Conservation (phyloP, 2,329 filamentous ascomycete species). For the Curvularia lunata region DNA sequence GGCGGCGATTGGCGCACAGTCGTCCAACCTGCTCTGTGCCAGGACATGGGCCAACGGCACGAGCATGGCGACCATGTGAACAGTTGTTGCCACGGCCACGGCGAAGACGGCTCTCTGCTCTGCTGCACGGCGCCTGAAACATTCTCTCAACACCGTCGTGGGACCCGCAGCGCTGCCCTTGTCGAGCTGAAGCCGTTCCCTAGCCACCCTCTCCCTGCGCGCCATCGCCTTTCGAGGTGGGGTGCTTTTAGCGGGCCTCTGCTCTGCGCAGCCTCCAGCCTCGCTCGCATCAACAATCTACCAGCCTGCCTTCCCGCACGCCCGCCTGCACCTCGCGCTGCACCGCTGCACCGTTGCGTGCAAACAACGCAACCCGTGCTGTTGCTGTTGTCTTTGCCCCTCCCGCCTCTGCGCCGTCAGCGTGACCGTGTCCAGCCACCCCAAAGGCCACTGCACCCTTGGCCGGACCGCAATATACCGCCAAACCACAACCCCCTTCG, state of each 20-base stretch:
- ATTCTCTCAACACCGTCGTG: conserved; percentile 17
- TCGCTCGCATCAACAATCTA: conserved; percentile 20
- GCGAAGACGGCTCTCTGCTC: conserved; percentile 27
- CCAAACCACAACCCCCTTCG: conserved; percentile 7
- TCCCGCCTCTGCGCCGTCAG: conserved; percentile 23
- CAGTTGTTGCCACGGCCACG: conserved; percentile 35
- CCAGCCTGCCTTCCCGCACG: conserved; percentile 1
- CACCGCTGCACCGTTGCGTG: conserved; percentile 30
- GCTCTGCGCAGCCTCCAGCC: conserved; percentile 18
- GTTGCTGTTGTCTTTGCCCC: conserved; percentile 32
- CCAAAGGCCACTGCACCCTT: conserved; percentile 9
- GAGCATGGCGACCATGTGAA: conserved; percentile 31
- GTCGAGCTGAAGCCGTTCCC: conserved; percentile 21
- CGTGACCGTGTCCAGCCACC: conserved; percentile 27
- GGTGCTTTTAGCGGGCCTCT: conserved; percentile 25
- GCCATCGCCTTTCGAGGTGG: conserved; percentile 27
- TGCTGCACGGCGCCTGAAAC: conserved; percentile 40
- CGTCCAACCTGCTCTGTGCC: conserved; percentile 14
- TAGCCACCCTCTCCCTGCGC: conserved; percentile 11
- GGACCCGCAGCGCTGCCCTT: conserved; percentile 15
- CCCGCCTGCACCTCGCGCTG: not conserved
- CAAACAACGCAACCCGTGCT: conserved; percentile 37
- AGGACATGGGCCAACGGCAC: conserved; percentile 31
- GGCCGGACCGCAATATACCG: conserved; percentile 7
- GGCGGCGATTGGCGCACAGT: conserved; percentile 39